phyloP scores from a whole-genome alignment of 2,329 filamentous ascomycete genomes.

The Alternaria incomplexa region DNA sequence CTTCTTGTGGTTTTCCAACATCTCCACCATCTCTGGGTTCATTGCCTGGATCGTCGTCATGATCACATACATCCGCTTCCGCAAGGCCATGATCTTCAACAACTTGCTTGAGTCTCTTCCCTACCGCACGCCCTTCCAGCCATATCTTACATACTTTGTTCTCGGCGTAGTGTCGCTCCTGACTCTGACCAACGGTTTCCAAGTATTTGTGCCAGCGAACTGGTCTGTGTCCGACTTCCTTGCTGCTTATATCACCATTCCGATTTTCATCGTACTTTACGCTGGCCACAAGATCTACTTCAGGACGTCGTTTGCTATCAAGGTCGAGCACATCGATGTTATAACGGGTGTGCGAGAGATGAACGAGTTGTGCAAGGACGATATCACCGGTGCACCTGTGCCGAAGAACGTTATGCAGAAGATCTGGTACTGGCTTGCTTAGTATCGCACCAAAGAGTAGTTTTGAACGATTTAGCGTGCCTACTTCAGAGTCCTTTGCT shows the following conservation, averaged over 20 bases:
- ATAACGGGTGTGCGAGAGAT: slow-evolving; percentile 45
- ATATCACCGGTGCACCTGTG: slow-evolving; percentile 37
- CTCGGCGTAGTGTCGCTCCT: slow-evolving; percentile 54
- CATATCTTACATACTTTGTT: slow-evolving; percentile 65
- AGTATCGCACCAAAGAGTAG: neutral
- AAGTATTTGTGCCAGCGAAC: slow-evolving; percentile 61
- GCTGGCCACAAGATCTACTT: slow-evolving; percentile 43
- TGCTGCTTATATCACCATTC: slow-evolving; percentile 57
- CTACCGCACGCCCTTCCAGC: slow-evolving; percentile 56
- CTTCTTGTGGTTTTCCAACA: slow-evolving; percentile 75
- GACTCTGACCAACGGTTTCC: slow-evolving; percentile 46
- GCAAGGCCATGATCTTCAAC: slow-evolving; percentile 54
- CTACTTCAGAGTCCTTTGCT: neutral
- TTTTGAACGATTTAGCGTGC: neutral
- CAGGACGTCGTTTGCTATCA: slow-evolving; percentile 36
- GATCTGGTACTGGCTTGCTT: slow-evolving; percentile 49
- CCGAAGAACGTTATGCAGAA: slow-evolving; percentile 43
- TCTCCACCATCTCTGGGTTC: slow-evolving; percentile 65
- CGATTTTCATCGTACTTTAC: slow-evolving; percentile 45
- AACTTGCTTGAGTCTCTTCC: slow-evolving; percentile 63
- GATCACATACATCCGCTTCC: slow-evolving; percentile 67
- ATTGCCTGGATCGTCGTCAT: slow-evolving; percentile 63
- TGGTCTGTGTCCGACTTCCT: slow-evolving; percentile 59
- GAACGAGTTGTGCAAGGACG: slow-evolving; percentile 44
- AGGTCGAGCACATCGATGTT: slow-evolving; percentile 39